phyloP scores from a whole-genome alignment of 345 rosid species.

The Reutealis trisperma region DNA sequence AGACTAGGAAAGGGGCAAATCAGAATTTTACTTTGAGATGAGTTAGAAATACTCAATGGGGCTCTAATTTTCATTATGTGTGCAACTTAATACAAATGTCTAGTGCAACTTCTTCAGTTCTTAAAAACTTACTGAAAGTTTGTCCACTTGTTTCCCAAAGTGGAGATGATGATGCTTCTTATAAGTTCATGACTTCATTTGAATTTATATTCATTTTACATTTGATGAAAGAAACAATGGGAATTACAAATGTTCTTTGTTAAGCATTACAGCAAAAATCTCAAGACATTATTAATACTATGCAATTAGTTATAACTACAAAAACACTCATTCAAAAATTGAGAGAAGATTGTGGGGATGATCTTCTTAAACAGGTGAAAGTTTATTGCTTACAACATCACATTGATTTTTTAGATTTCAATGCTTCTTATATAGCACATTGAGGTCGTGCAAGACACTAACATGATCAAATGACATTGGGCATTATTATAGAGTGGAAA shows the following conservation, averaged over 20 bases:
- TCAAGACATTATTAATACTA: no score
- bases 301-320: no score
- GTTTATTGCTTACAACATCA: background rate
- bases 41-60: constrained; percentile 1
- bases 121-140: background rate
- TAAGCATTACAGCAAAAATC: no score
- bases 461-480: background rate
- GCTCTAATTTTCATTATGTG: constrained; percentile 10
- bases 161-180: constrained; percentile 4
- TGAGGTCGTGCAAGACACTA: background rate
- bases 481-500: constrained; percentile 8
- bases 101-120: background rate
- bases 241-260: no score
- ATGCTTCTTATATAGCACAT: background rate
- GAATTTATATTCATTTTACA: no score
- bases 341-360: background rate
- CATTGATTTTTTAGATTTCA: background rate
- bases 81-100: constrained; percentile 4
- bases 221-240: no score
- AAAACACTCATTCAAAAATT: no score
- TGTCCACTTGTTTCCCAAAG: constrained; percentile 2
- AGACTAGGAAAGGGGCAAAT: constrained; percentile 4
- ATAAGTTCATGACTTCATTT: background rate
- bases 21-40: constrained; percentile 4
- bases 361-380: background rate